A percentile compares a stretch with the other conserved stretches of the same genome.
Evolutionary conservation across 352 stramenopile species (phyloP).

Genomic region (Thalassiosira delicatula): DNA sequence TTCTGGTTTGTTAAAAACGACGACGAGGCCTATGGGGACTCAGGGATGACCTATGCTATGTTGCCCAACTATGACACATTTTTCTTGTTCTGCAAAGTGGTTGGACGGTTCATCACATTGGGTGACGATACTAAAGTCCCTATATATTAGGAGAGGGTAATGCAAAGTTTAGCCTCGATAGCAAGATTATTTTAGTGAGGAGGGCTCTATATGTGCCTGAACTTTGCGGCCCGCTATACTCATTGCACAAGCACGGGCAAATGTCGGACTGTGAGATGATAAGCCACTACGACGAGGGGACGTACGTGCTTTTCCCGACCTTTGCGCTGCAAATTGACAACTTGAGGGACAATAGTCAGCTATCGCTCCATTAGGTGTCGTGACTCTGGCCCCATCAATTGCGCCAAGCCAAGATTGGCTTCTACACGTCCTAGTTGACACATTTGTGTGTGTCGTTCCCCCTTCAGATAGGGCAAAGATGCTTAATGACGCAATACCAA

Average conservation of each 20-base stretch:
- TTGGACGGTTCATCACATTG: too few relatives aligned
- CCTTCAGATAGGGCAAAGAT: too few relatives aligned
- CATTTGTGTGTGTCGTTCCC: too few relatives aligned
- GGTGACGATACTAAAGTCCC: too few relatives aligned
- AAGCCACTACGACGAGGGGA: not conserved
- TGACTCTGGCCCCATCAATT: not conserved
- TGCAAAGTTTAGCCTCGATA: slow-evolving; percentile 25
- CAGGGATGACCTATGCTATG: too few relatives aligned
- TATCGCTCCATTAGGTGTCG: slow-evolving; percentile 12
- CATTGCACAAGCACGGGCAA: not conserved
- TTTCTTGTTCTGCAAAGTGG: too few relatives aligned
- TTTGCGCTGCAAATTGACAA: slow-evolving; percentile 28
- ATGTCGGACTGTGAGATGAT: slow-evolving; percentile 11
- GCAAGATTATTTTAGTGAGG: slow-evolving; percentile 11
- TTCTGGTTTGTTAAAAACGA: too few relatives aligned
- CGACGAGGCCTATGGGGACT: too few relatives aligned
- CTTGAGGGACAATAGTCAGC: not conserved
- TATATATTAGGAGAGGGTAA: slow-evolving; percentile 11
- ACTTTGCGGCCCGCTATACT: slow-evolving; percentile 22
- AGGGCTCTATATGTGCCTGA: slow-evolving; percentile 28
- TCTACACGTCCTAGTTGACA: too few relatives aligned
- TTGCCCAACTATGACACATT: too few relatives aligned
- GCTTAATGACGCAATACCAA: too few relatives aligned
- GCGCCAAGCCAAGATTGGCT: not conserved
- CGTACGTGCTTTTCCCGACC: slow-evolving; percentile 19